Evolutionary conservation across 2,329 filamentous ascomycete species (phyloP), one percentile per base, ranked within the genome.

Genomic region (Ceratocystis variospora): DNA sequence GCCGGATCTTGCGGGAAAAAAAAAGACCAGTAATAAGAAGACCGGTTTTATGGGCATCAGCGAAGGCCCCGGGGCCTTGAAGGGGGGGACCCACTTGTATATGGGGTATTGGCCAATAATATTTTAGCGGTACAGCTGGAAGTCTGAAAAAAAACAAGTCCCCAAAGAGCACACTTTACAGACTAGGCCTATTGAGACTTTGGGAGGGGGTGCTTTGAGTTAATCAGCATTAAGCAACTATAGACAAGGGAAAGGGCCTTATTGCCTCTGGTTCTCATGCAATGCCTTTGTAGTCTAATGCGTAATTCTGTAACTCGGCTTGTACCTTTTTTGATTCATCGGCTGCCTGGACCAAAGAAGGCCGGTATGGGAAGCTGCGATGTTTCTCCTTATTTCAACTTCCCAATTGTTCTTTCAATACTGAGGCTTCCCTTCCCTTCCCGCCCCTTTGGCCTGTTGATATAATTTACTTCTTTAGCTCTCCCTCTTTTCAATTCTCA

Each of bases 101-200:
- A 10, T n/a, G n/a, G 28, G 28, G 25, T 31, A 59, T 19, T 37
- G 53, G 3, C 53, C 53, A 59, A 59, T 59, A 3, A 37, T n/a
- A 59, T 33, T 59, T 59, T 59, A 31, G 53, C 53, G 53, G 53
- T 59, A 59, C 28, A n/a, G 53, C 53, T 59, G 53, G 53, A 59
- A 59, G 53, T 59, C 28, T 22, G 12, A 19, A 37, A 33, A 59
- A 33, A 57, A 59, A 59, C 12, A 31, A 59, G 53, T 37, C 25
- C 28, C 53, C n/a, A n/a, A 59, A 50, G 46, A 15, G 53, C 25
- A 31, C 17, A 28, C 53, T 31, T 31, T 59, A 59, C 17, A n/a
- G 28, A 5, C 53, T 59, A n/a, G 53, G 28, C 53, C 28, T n/a
- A 59, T 59, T n/a, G 53, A 59, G 53, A 41, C 37, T 41, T 41